Evolutionary conservation across 2,329 filamentous ascomycete species (phyloP).

Genomic region (Geosmithia flava): DNA sequence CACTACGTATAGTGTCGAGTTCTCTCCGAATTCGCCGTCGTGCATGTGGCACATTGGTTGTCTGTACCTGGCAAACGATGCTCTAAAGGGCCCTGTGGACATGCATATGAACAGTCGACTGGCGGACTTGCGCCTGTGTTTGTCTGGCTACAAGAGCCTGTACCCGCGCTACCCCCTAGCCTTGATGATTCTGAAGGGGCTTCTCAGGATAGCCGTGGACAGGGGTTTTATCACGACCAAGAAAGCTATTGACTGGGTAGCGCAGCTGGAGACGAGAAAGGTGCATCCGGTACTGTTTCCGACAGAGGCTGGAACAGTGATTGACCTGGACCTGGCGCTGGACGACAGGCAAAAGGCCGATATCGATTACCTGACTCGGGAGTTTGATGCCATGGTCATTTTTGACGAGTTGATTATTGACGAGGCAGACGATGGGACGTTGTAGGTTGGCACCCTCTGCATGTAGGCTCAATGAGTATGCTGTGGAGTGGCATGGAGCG

Average conservation of each 20-base stretch:
- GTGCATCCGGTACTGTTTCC: not conserved
- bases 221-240: slow-evolving; percentile 1
- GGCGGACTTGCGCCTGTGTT: slow-evolving; percentile 1
- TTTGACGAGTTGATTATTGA: slow-evolving; percentile 4
- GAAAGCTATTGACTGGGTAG: slow-evolving; percentile 1
- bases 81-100: not conserved
- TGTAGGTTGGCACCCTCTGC: too few relatives aligned
- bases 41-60: slow-evolving; percentile 5
- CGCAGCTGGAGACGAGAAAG: not conserved
- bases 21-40: not conserved
- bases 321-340: slow-evolving; percentile 5
- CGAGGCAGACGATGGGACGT: not conserved
- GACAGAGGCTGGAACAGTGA: slow-evolving; percentile 3
- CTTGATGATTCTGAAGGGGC: slow-evolving; percentile 2
- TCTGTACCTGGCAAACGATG: slow-evolving; percentile 4
- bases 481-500: too few relatives aligned
- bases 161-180: slow-evolving; percentile 3
- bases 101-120: not conserved
- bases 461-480: too few relatives aligned
- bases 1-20: slow-evolving; percentile 2
- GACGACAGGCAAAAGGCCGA: not conserved
- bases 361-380: slow-evolving; percentile 3
- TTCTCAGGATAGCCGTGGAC: slow-evolving; percentile 4
- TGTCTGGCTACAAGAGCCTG: slow-evolving; percentile 3
- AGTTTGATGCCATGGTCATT: slow-evolving; percentile 6